Percentiles rank a stretch among this genome's conserved stretches.
Evolutionary conservation across 495 filamentous ascomycete genomes (phyloP).

Genomic region (Aspergillus sclerotiicarbonarius): DNA sequence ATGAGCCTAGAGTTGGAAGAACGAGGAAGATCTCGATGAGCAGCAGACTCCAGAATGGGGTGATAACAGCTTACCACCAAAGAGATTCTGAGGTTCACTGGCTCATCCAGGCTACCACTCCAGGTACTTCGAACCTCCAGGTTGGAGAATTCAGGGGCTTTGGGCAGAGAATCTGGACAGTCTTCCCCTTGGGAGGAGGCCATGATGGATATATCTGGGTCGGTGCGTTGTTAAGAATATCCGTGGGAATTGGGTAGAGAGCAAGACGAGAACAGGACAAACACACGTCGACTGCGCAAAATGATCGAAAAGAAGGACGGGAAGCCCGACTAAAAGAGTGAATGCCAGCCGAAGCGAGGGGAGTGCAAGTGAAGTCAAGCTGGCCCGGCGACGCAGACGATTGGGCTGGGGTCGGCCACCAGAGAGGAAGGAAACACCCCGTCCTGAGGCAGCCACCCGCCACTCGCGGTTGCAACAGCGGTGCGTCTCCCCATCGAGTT

Average conservation of each 20-base stretch:
- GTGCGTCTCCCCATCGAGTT: too few relatives aligned
- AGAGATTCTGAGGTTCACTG: constrained; percentile 28
- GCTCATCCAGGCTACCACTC: constrained; percentile 27
- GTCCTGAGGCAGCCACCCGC: too few relatives aligned
- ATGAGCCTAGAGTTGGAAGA: constrained; percentile 12
- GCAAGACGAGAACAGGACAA: too few relatives aligned
- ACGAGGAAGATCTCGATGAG: background rate
- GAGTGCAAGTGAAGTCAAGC: constrained; percentile 1
- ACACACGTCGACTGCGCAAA: background rate
- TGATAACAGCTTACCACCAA: constrained; percentile 29
- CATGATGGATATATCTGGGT: background rate
- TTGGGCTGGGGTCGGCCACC: too few relatives aligned
- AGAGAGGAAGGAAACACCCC: too few relatives aligned
- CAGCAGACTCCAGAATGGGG: background rate
- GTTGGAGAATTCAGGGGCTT: constrained; percentile 25
- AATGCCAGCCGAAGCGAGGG: constrained; percentile 4
- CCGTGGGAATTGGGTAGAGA: background rate
- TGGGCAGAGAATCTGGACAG: background rate
- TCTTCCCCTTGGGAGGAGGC: background rate
- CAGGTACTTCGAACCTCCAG: constrained; percentile 36
- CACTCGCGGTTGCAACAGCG: too few relatives aligned
- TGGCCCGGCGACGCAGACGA: background rate
- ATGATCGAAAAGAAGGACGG: background rate
- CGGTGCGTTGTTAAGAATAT: background rate
- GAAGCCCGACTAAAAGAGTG: background rate